Evolutionary conservation across 805 yeast genomes (phyloP).

Genomic region (Wickerhamomyces sydowiorum): DNA sequence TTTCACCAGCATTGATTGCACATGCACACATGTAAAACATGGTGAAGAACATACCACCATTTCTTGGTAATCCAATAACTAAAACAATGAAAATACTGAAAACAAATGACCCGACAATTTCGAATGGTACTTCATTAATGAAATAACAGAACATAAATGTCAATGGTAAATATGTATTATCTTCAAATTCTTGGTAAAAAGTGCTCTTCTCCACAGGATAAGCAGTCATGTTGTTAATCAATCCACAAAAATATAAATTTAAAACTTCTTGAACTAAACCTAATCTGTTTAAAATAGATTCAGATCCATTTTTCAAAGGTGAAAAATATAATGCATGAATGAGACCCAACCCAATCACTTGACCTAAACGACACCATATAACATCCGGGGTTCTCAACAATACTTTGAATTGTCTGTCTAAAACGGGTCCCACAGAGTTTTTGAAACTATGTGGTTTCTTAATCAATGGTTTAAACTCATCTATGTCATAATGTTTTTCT

Average conservation of each 20-base stretch:
- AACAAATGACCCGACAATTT: slow-evolving; percentile 49
- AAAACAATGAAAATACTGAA: slow-evolving; percentile 62
- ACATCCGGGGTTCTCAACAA: slow-evolving; percentile 59
- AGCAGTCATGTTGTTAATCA: slow-evolving; percentile 69
- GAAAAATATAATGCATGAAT: slow-evolving; percentile 68
- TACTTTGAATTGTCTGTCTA: slow-evolving; percentile 20
- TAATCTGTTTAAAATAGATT: slow-evolving; percentile 59
- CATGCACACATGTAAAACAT: slow-evolving; percentile 45
- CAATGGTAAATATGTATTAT: slow-evolving; percentile 60
- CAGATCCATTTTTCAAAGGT: slow-evolving; percentile 39
- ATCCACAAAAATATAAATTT: slow-evolving; percentile 73
- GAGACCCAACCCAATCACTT: slow-evolving; percentile 46
- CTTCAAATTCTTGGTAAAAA: slow-evolving; percentile 76
- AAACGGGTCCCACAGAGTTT: neutral
- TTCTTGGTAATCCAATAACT: slow-evolving; percentile 68
- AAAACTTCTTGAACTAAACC: slow-evolving; percentile 74
- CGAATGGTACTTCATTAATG: slow-evolving; percentile 61
- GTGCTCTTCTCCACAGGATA: slow-evolving; percentile 72
- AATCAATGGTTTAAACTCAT: neutral
- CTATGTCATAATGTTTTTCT: neutral
- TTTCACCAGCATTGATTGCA: slow-evolving; percentile 67
- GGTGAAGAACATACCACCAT: slow-evolving; percentile 60
- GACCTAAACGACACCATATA: slow-evolving; percentile 15
- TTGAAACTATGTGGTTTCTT: neutral
- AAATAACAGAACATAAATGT: slow-evolving; percentile 64